A percentile compares a stretch with the other conserved stretches of the same genome.
Conservation (phyloP, 2,329 filamentous ascomycete genomes). For the Ramichloridium luteum region DNA sequence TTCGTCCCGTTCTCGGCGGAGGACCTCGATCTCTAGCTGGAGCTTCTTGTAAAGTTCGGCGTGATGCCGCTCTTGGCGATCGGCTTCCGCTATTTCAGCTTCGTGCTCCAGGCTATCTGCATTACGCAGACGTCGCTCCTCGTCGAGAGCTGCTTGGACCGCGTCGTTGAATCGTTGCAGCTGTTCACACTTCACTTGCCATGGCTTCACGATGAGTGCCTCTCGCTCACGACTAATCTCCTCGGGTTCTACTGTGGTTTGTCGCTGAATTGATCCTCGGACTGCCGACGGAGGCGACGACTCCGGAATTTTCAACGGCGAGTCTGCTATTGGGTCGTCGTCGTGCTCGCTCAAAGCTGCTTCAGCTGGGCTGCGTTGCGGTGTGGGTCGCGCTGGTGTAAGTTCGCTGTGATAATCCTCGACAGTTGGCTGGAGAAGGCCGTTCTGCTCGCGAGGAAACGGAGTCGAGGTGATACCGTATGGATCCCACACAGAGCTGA, state of each 20-base stretch:
- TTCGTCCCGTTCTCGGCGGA: constrained; percentile 13
- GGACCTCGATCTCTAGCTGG: constrained; percentile 13
- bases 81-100: constrained; percentile 10
- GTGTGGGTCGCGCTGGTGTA: constrained; percentile 16
- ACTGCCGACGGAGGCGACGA: constrained; percentile 1
- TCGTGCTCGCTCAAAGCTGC: no score
- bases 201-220: background rate
- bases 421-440: constrained; percentile 23
- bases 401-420: constrained; percentile 26
- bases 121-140: constrained; percentile 15
- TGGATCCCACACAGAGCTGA: constrained; percentile 21
- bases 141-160: constrained; percentile 15
- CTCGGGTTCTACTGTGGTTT: no score
- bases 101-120: constrained; percentile 13
- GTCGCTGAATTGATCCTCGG: no score
- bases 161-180: constrained; percentile 18
- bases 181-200: constrained; percentile 16
- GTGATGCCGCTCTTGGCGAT: constrained; percentile 14
- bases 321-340: no score
- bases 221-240: background rate
- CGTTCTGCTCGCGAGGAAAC: constrained; percentile 15
- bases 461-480: constrained; percentile 19
- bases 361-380: no score
- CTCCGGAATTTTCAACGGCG: no score
- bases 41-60: constrained; percentile 17